Evolutionary conservation across 2,329 filamentous ascomycete genomes (phyloP), one percentile per base, ranked within the genome.

Genomic region (Diaporthe eres): DNA sequence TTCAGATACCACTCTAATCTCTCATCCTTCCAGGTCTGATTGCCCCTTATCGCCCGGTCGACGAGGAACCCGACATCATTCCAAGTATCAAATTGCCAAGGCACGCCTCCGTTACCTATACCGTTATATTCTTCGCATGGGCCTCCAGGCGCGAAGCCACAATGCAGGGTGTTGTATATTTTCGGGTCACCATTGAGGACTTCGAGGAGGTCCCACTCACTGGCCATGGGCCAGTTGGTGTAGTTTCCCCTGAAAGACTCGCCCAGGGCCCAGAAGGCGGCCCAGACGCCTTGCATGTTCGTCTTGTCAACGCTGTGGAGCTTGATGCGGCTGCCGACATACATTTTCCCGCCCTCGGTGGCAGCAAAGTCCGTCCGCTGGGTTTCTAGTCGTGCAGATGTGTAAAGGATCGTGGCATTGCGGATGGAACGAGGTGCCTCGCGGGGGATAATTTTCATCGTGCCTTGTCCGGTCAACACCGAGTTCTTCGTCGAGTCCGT

Each of bases 161-260:
- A 63, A 28, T 63, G 58, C 2, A 63, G 58, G 15, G 37, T 63
- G 37, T n/a, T 37, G 13, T 63, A 63, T 6, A 44, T 63, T 1
- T 63, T 63, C 13, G 58, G 58, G 34, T 63, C 58, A 15, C 58
- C 58, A 44, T 63, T 63, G 37, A 63, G 13, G 19, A 63, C 58
- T 63, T 63, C 58, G 39, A 63, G 58, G n/a, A 63, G 7, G 58
- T 63, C 58, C 58, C 58, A 63, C 37, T 63, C 58, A 44, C 58
- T 63, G 58, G 58, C 58, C 58, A 42, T 44, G 3, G 58, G 58
- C 58, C 58, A 63, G 15, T 63, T 44, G 13, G 58, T 63, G n/a
- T 63, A 63, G 37, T 63, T 63, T 1, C 58, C 58, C 9, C 58
- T 63, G 58, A 63, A 44, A 15, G 58, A 63, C 58, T 63, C 58